Conservation (phyloP, 2,329 filamentous ascomycete species). For the Pseudogymnoascus sp. region DNA sequence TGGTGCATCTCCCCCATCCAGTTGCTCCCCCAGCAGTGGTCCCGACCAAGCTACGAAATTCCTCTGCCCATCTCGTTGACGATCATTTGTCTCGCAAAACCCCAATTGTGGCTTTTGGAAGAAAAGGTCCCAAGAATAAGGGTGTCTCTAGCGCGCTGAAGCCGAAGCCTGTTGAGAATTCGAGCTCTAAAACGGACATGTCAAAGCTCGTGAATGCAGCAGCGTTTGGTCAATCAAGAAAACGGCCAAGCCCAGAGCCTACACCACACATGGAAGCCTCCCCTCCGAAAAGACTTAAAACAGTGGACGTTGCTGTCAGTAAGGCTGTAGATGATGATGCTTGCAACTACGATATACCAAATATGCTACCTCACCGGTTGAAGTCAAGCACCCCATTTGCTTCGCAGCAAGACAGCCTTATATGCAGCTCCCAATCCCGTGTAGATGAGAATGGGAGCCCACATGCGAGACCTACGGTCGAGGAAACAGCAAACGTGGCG, state of each 20-base stretch:
- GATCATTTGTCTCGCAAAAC: constrained; percentile 19
- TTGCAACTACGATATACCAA: background rate
- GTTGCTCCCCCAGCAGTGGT: background rate
- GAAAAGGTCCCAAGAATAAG: constrained; percentile 21
- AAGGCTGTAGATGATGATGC: background rate
- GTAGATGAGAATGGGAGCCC: constrained; percentile 26
- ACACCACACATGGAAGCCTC: background rate
- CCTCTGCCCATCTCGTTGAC: constrained; percentile 11
- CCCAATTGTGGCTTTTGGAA: constrained; percentile 19
- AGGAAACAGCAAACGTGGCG: background rate
- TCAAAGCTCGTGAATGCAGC: background rate
- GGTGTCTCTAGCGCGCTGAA: constrained; percentile 15
- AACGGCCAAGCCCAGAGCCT: constrained; percentile 16
- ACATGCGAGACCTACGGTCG: constrained; percentile 11
- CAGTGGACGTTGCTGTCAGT: background rate
- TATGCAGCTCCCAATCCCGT: constrained; percentile 15
- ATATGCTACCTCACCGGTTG: constrained; percentile 1
- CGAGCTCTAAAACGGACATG: background rate
- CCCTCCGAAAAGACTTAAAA: background rate
- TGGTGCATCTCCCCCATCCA: background rate
- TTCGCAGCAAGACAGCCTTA: constrained; percentile 15
- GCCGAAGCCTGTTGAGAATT: background rate
- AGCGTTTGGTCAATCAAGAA: constrained; percentile 13
- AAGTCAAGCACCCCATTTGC: constrained; percentile 13
- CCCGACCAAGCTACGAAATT: background rate